Conservation (phyloP, 352 stramenopile species). For the Pythium periplocum region DNA sequence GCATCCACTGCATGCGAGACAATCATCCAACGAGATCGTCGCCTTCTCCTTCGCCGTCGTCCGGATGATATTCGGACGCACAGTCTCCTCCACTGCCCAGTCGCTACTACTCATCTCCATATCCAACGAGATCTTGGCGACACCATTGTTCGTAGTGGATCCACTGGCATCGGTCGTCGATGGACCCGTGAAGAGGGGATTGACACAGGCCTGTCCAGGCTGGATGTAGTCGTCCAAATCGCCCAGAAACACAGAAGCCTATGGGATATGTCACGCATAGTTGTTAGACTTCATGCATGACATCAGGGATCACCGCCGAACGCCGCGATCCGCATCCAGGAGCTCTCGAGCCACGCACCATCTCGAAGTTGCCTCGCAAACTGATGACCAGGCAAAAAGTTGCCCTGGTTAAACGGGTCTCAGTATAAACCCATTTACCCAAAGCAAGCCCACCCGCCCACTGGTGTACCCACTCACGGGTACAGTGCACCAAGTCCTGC, state of each 20-base stretch:
- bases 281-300: neutral
- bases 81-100: conserved; percentile 32
- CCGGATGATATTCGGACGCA: conserved; percentile 76
- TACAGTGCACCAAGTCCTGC: too few species aligned
- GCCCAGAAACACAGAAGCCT: conserved; percentile 90
- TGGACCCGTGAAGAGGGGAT: conserved; percentile 85
- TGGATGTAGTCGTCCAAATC: conserved; percentile 94
- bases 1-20: conserved; percentile 95
- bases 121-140: conserved; percentile 75
- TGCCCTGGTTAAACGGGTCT: neutral
- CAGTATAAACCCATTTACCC: too few species aligned
- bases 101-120: conserved; percentile 62
- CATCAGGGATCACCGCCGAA: neutral
- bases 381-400: neutral
- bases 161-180: conserved; percentile 6
- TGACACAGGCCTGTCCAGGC: conserved; percentile 92
- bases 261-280: neutral
- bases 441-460: too few species aligned
- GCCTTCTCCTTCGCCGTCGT: conserved; percentile 77
- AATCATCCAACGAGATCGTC: conserved; percentile 95
- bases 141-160: conserved; percentile 14
- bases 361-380: conserved; percentile 14
- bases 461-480: too few species aligned
- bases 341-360: conserved; percentile 7
- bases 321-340: neutral